Evolutionary conservation across 2,329 filamentous ascomycete species (phyloP).

Genomic region (Neoascochyta sp.): DNA sequence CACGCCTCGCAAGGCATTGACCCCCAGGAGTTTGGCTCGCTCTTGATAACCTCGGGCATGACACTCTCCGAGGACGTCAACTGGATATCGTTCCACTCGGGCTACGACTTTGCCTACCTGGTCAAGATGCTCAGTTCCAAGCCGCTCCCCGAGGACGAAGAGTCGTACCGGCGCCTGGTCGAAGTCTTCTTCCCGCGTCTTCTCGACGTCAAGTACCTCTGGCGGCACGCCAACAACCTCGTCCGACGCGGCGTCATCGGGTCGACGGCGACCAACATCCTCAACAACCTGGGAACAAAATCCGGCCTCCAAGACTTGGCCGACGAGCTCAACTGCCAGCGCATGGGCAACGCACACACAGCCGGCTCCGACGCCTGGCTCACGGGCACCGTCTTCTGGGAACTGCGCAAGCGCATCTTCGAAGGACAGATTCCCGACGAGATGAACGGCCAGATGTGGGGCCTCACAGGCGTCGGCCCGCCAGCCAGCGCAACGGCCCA

Average conservation of each 20-base stretch:
- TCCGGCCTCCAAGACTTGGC: constrained; percentile 91
- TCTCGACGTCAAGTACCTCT: constrained; percentile 95
- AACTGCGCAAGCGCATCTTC: constrained; percentile 84
- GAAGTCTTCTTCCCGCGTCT: constrained; percentile 89
- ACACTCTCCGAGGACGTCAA: constrained; percentile 83
- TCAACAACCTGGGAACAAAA: constrained; percentile 84
- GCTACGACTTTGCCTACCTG: constrained; percentile 96
- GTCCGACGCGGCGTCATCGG: constrained; percentile 49
- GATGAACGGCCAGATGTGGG: constrained; percentile 90
- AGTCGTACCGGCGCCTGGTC: constrained; percentile 83
- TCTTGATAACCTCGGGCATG: constrained; percentile 87
- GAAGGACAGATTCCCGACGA: constrained; percentile 72
- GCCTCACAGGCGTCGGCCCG: constrained; percentile 62
- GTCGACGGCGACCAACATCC: constrained; percentile 61
- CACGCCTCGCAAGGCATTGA: constrained; percentile 89
- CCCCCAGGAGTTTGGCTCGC: constrained; percentile 78
- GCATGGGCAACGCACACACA: constrained; percentile 83
- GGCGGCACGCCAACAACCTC: constrained; percentile 76
- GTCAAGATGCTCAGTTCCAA: constrained; percentile 87
- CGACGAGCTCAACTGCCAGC: constrained; percentile 85
- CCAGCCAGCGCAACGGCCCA: constrained; percentile 56
- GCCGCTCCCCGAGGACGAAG: constrained; percentile 81
- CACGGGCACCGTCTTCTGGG: constrained; percentile 93
- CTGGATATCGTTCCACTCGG: constrained; percentile 97
- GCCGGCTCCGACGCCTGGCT: constrained; percentile 91